These are phyloP conservation scores for Tetradesmus obliquus DNA, from an alignment of 139 green algal species.

Conservation along the genomic window DNA sequence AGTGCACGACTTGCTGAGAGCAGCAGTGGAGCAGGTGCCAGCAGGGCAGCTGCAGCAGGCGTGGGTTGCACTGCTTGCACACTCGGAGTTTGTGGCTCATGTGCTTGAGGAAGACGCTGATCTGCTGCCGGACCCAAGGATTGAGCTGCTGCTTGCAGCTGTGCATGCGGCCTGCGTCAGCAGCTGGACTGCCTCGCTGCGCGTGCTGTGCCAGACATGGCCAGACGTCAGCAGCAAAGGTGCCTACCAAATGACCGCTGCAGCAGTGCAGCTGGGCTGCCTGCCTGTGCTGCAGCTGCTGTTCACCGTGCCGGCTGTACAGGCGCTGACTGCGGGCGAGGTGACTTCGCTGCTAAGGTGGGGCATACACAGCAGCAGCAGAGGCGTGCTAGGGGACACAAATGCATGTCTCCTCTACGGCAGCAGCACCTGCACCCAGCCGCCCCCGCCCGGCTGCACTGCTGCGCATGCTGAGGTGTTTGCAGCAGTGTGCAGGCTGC, in stretches of 20 bases:
- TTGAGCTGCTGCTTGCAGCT: neutral
- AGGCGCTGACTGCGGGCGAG: neutral
- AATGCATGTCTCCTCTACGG: too few relatives aligned
- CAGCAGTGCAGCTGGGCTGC: neutral
- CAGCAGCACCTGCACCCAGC: neutral
- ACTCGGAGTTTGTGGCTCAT: neutral
- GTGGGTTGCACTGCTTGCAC: neutral
- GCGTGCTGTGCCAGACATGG: neutral
- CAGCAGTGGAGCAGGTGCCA: neutral
- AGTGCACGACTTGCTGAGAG: neutral
- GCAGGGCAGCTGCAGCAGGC: neutral
- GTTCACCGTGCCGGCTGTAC: neutral
- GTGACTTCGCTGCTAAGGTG: neutral
- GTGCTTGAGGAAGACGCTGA: too few relatives aligned
- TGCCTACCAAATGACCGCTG: neutral
- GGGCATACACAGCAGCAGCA: neutral
- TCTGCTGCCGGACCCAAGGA: neutral
- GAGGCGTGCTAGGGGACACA: neutral
- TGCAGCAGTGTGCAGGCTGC: neutral
- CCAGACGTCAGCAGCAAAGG: neutral
- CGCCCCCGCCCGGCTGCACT: neutral
- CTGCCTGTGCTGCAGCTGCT: neutral
- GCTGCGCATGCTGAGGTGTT: neutral
- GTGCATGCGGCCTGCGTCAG: neutral
- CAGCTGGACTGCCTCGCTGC: neutral